Evolutionary conservation across 2,329 filamentous ascomycete species (phyloP).

Genomic region (Scleromitrula shiraiana): DNA sequence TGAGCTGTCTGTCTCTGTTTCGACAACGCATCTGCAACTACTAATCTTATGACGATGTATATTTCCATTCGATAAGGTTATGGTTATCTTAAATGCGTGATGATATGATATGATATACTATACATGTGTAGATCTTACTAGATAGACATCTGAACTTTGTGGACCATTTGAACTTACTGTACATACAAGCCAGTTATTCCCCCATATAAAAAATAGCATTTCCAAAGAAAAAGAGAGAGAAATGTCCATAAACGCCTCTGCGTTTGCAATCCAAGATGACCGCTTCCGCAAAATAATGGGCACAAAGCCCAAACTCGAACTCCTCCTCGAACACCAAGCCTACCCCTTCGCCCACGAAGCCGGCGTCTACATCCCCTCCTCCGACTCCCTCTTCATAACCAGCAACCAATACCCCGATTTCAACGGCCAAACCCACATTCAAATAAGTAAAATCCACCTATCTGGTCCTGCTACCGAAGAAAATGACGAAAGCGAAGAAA

Average conservation of each 20-base stretch:
- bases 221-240: neutral
- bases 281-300: constrained; percentile 3
- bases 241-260: neutral
- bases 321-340: constrained; percentile 29
- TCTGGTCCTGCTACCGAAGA: too few species aligned
- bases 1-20: neutral
- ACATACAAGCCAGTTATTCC: neutral
- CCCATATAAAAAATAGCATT: neutral
- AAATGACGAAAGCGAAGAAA: neutral
- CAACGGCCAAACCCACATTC: constrained; percentile 4
- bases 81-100: too few species aligned
- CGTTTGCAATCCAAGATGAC: neutral
- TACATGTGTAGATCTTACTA: too few species aligned
- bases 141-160: too few species aligned
- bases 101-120: too few species aligned
- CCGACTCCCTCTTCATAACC: constrained; percentile 38
- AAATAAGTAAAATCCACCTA: constrained; percentile 32
- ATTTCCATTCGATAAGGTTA: neutral
- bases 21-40: neutral
- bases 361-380: constrained; percentile 35
- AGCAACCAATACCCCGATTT: constrained; percentile 31
- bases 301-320: constrained; percentile 31
- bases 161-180: neutral
- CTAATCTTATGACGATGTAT: neutral
- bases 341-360: constrained; percentile 43